phyloP scores from a whole-genome alignment of 257 asterid species.

The Catharanthus roseus region DNA sequence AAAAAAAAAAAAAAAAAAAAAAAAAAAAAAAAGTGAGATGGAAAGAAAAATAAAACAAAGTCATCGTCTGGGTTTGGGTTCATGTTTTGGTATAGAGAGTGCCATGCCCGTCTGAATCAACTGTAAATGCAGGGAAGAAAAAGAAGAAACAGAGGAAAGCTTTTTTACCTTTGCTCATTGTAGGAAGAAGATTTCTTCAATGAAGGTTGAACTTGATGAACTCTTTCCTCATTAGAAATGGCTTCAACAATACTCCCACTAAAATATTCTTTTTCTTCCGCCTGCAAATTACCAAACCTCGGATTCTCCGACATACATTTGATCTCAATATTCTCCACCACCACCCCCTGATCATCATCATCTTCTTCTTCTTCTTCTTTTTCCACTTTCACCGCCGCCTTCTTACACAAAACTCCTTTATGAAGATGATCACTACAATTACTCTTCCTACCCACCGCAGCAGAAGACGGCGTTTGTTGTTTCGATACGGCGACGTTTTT shows the following conservation, averaged over 20 bases:
- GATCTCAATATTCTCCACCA: conserved; percentile 42
- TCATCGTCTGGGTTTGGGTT: no score
- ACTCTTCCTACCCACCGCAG: conserved; percentile 40
- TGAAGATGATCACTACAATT: conserved; percentile 37
- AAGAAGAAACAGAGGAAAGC: not conserved
- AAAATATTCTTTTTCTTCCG: conserved; percentile 72
- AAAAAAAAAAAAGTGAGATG: no score
- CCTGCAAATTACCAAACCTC: conserved; percentile 60
- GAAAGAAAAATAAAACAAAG: no score
- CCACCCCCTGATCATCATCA: no score
- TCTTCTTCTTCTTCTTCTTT: conserved; percentile 8
- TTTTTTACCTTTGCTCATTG: conserved; percentile 62
- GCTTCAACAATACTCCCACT: conserved; percentile 89
- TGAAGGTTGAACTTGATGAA: conserved; percentile 17
- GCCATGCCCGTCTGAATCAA: not conserved
- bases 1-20: no score
- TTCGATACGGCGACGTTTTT: conserved; percentile 16
- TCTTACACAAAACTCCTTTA: conserved; percentile 47
- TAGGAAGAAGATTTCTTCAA: conserved; percentile 77
- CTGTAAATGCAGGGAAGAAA: not conserved
- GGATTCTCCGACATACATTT: conserved; percentile 86
- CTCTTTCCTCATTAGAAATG: conserved; percentile 35
- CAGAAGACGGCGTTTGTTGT: conserved; percentile 21
- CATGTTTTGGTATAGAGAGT: no score
- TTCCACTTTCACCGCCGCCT: conserved; percentile 13